A percentile compares a stretch with the other conserved stretches of the same genome.
Conservation (phyloP, 345 rosid species). For the Linum usitatissimum region DNA sequence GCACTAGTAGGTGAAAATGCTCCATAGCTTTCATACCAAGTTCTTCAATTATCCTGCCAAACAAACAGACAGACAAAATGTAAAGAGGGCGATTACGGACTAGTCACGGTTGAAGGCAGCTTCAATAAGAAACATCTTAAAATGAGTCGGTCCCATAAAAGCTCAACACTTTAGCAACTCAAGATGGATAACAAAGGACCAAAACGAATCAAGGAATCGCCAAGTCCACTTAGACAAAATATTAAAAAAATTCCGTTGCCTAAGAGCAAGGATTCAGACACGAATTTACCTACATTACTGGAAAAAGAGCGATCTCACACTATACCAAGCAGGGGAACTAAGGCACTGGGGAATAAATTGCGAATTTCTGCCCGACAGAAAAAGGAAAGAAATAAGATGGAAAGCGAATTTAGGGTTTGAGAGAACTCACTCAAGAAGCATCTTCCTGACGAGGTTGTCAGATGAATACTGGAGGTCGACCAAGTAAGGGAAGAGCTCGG, state of each 20-base stretch:
- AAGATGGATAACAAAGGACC: too few species aligned
- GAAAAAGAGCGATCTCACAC: not conserved
- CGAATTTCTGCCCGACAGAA: not conserved
- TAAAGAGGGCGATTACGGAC: not conserved
- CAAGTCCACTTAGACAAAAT: not conserved
- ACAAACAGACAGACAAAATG: slow-evolving; percentile 14
- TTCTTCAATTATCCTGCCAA: slow-evolving; percentile 68
- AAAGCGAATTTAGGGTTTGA: slow-evolving; percentile 23
- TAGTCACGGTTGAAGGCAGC: not conserved
- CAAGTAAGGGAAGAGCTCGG: slow-evolving; percentile 69
- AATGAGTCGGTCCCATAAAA: not conserved
- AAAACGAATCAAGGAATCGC: not conserved
- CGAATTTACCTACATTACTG: not conserved
- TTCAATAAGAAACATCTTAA: not conserved
- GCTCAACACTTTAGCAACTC: not conserved
- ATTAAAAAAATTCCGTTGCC: not conserved
- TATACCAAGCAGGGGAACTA: not conserved
- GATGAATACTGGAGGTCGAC: slow-evolving; percentile 71
- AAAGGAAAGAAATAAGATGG: slow-evolving; percentile 1
- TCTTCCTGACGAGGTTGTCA: slow-evolving; percentile 59
- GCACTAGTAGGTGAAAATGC: slow-evolving; percentile 39
- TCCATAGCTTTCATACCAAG: slow-evolving; percentile 59
- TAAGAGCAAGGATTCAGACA: not conserved
- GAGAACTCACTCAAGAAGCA: slow-evolving; percentile 60
- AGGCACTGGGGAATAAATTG: not conserved